A percentile compares a stretch with the other conserved stretches of the same genome.
Conservation (phyloP, 495 filamentous ascomycete genomes). For the Copromyces sp. region DNA sequence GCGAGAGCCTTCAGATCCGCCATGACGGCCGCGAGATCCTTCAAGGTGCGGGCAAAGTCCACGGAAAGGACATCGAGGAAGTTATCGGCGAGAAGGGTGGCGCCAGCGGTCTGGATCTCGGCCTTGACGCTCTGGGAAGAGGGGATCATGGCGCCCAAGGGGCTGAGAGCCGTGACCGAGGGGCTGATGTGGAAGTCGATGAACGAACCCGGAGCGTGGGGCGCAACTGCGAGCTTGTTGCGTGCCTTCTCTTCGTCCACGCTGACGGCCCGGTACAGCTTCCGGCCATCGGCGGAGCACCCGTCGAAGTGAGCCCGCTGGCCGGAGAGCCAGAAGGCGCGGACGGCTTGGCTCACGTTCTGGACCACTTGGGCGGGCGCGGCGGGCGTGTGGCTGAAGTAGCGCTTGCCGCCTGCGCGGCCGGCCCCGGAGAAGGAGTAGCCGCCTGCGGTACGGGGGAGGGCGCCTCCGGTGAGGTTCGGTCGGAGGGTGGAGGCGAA, state of each 20-base stretch:
- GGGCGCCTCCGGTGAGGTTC: constrained; percentile 79
- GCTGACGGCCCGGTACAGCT: constrained; percentile 62
- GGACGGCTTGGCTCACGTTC: constrained; percentile 83
- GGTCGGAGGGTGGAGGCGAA: constrained; percentile 88
- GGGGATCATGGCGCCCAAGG: constrained; percentile 37
- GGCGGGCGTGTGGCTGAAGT: constrained; percentile 82
- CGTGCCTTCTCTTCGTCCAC: constrained; percentile 59
- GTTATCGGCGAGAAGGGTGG: constrained; percentile 62
- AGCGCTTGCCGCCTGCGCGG: constrained; percentile 61
- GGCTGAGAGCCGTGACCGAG: constrained; percentile 74
- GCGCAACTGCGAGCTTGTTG: constrained; percentile 47
- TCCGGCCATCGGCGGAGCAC: constrained; percentile 56
- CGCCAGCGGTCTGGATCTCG: constrained; percentile 16
- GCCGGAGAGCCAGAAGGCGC: constrained; percentile 81
- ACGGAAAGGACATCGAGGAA: constrained; percentile 75
- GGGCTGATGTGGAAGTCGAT: constrained; percentile 80
- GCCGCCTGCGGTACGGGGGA: constrained; percentile 77
- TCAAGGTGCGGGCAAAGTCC: constrained; percentile 80
- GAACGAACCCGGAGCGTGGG: constrained; percentile 58
- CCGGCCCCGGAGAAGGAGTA: constrained; percentile 65
- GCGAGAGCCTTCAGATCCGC: constrained; percentile 72
- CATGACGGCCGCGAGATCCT: constrained; percentile 69
- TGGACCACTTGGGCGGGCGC: constrained; percentile 84
- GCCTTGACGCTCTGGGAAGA: constrained; percentile 25
- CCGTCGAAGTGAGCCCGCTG: constrained; percentile 80